phyloP scores from a whole-genome alignment of 2,329 filamentous ascomycete genomes.

The Phaeophleospora eucalypticola region DNA sequence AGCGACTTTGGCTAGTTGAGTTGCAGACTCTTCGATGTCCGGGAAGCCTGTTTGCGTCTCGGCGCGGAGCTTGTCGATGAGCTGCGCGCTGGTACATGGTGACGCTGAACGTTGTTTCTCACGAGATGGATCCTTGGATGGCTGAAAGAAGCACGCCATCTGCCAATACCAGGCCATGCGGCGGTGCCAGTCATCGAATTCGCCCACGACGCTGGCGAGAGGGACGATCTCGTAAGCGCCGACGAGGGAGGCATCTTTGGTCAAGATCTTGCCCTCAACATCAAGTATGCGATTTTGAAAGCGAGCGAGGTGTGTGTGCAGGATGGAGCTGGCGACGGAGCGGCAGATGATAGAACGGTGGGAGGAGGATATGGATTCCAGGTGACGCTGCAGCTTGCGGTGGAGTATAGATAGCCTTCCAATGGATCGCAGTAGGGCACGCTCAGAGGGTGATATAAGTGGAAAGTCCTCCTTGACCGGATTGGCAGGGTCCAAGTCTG shows the following conservation, averaged over 20 bases:
- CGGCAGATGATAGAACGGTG: slow-evolving; percentile 82
- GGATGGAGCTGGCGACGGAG: slow-evolving; percentile 75
- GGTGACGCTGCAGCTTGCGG: slow-evolving; percentile 63
- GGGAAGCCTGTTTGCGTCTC: slow-evolving; percentile 84
- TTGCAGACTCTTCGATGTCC: slow-evolving; percentile 74
- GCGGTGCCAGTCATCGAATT: slow-evolving; percentile 84
- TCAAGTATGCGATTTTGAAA: slow-evolving; percentile 83
- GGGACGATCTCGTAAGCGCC: slow-evolving; percentile 93
- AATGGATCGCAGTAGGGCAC: slow-evolving; percentile 72
- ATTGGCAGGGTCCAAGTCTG: slow-evolving; percentile 34
- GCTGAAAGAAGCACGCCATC: slow-evolving; percentile 64
- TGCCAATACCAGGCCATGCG: slow-evolving; percentile 83
- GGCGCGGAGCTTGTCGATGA: slow-evolving; percentile 72
- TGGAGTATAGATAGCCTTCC: slow-evolving; percentile 76
- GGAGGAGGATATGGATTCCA: slow-evolving; percentile 61
- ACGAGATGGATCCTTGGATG: slow-evolving; percentile 16
- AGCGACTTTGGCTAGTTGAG: slow-evolving; percentile 68
- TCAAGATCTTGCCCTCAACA: slow-evolving; percentile 74
- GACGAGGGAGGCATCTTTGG: slow-evolving; percentile 71
- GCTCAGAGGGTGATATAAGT: slow-evolving; percentile 70
- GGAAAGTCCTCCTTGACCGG: slow-evolving; percentile 38
- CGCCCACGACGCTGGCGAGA: slow-evolving; percentile 73
- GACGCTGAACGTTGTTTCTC: background rate
- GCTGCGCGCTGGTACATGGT: slow-evolving; percentile 46
- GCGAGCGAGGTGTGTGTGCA: slow-evolving; percentile 66